A percentile compares a stretch with the other conserved stretches of the same genome.
Evolutionary conservation across 2,329 filamentous ascomycete species (phyloP).

Genomic region (Thielaviopsis musarum): DNA sequence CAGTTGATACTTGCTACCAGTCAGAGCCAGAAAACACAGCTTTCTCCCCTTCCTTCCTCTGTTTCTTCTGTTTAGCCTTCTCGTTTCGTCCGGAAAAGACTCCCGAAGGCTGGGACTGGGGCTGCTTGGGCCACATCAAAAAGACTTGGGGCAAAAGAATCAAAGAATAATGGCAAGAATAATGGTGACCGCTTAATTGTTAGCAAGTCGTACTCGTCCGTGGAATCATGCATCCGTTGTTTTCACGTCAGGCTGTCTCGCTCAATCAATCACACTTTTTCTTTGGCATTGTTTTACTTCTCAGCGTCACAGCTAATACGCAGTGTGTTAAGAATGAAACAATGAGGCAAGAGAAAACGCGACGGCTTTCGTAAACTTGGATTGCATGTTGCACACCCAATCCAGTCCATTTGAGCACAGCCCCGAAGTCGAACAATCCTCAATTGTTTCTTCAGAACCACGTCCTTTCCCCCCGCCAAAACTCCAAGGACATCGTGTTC

Average conservation of each 20-base stretch:
- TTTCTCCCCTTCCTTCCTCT: too few species aligned
- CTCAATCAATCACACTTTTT: neutral
- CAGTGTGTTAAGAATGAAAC: neutral
- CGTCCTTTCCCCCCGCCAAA: neutral
- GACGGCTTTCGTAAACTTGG: neutral
- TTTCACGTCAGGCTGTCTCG: too few species aligned
- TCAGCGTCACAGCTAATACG: neutral
- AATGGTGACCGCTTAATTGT: neutral
- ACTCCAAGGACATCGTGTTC: neutral
- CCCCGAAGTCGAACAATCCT: too few species aligned
- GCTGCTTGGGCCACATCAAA: constrained; percentile 14
- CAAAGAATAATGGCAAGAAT: neutral
- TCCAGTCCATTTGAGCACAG: neutral
- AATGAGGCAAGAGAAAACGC: neutral
- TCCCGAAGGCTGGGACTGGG: constrained; percentile 7
- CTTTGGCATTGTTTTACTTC: neutral
- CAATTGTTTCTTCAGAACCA: too few species aligned
- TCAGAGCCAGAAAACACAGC: too few species aligned
- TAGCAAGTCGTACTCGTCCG: neutral
- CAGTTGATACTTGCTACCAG: too few species aligned
- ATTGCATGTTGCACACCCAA: neutral
- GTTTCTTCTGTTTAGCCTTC: neutral
- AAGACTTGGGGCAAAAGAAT: constrained; percentile 9
- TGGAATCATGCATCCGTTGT: too few species aligned
- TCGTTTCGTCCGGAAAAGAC: neutral